Evolutionary conservation across 345 rosid genomes (phyloP).

Genomic region (Rhizophora mangle): DNA sequence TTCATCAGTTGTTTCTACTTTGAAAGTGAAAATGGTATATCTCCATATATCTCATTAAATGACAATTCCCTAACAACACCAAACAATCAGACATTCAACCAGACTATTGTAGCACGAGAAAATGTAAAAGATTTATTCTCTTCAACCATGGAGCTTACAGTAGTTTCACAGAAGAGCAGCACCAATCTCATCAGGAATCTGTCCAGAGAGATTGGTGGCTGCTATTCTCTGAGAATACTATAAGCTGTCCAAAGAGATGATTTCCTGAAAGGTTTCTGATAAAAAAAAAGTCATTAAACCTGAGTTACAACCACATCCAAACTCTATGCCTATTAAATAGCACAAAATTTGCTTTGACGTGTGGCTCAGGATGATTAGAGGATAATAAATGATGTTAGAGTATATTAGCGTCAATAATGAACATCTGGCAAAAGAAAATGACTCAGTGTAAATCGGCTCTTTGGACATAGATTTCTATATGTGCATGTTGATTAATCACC

Average conservation of each 20-base stretch:
- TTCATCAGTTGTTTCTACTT: constrained; percentile 76
- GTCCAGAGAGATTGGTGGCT: constrained; percentile 43
- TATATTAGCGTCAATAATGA: too few species aligned
- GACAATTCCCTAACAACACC: constrained; percentile 68
- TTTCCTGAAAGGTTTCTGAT: constrained; percentile 73
- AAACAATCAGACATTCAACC: constrained; percentile 7
- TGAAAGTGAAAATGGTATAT: constrained; percentile 85
- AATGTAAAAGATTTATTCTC: background rate
- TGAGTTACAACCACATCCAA: background rate
- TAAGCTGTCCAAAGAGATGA: constrained; percentile 26
- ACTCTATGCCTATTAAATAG: background rate
- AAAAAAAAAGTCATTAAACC: background rate
- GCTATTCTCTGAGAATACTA: too few species aligned
- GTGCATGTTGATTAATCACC: too few species aligned
- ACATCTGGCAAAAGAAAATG: too few species aligned
- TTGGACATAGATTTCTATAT: too few species aligned
- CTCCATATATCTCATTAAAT: constrained; percentile 77
- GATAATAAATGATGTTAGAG: too few species aligned
- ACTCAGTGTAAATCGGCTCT: too few species aligned
- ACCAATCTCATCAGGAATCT: constrained; percentile 97
- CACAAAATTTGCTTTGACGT: too few species aligned
- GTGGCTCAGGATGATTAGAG: too few species aligned
- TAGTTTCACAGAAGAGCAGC: constrained; percentile 68
- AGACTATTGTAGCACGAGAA: background rate
- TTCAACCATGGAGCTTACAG: constrained; percentile 48